Evolutionary conservation across 2,329 filamentous ascomycete species (phyloP), one percentile per base, ranked within the genome.

Genomic region (Madurella fahalii): DNA sequence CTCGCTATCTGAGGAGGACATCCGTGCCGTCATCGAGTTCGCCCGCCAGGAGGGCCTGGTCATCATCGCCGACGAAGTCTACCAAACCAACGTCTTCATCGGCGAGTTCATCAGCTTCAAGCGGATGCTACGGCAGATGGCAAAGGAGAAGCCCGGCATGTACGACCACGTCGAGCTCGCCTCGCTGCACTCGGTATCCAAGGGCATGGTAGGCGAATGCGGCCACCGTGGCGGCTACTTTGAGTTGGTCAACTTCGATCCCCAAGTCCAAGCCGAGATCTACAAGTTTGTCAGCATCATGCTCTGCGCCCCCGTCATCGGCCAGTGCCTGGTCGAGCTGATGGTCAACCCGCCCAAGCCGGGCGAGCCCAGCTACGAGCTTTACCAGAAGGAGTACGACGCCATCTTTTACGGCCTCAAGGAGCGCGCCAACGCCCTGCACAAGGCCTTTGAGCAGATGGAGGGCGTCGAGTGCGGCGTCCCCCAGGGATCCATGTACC

Each of bases 271-370:
- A 68, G 89, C 87, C 61, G 87, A 97, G 77, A 92, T 99, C 72
- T 97, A 97, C 84, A 99, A 99, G 78, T 96, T 96, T 71, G 88
- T 97, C 68, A 94, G 88, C 71, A 97, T 99, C 76, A 93, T 89
- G 76, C 86, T 99, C 63, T 99, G 94, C 75, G 87, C 94, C 48
- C 93, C 94, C 25, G 94, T 99, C 65, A 83, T 96, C 63, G 93
- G 92, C 57, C 94, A 99, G 79, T 97, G 94, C 75, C 80, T 97
- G 46, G 89, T 99, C 58, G 94, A 97, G 77, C 77, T 96, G 70
- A 96, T 97, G 93, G 91, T 96, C 67, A 96, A 97, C 79, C 94
- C 94, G 51, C 94, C 94, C 40, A 81, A 82, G 67, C 73, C 84
- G 64, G 93, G 94, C 56, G 87, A 95, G 57, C 89, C 90, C 15